Evolutionary conservation across 306 rosid species (phyloP).

Genomic region (Acacia acuminata): DNA sequence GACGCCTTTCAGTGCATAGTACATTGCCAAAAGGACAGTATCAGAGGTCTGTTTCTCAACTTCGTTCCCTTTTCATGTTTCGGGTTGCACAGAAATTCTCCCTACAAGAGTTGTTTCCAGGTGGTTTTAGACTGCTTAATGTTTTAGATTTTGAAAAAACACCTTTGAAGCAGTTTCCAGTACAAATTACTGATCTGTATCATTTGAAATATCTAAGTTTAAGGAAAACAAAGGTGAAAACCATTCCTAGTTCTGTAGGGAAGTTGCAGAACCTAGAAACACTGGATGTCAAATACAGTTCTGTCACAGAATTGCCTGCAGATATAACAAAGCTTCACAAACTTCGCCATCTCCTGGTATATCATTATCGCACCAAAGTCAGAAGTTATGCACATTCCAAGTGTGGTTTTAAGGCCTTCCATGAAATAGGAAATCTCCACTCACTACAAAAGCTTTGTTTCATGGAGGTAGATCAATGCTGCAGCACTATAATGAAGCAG

Average conservation of each 20-base stretch:
- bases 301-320: conserved; percentile 50
- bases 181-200: conserved; percentile 32
- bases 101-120: conserved; percentile 37
- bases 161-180: conserved; percentile 43
- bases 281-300: conserved; percentile 45
- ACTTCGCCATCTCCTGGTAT: conserved; percentile 56
- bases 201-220: conserved; percentile 49
- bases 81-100: conserved; percentile 38
- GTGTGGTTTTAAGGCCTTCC: conserved; percentile 37
- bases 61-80: conserved; percentile 63
- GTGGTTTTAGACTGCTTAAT: conserved; percentile 43
- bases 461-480: conserved; percentile 46
- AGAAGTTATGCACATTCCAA: conserved; percentile 38
- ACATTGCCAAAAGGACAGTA: conserved; percentile 39
- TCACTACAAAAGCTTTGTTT: conserved; percentile 59
- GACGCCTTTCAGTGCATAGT: conserved; percentile 50
- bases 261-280: conserved; percentile 54
- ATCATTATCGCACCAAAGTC: conserved; percentile 20
- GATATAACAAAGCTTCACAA: conserved; percentile 48
- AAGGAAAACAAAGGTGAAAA: conserved; percentile 45
- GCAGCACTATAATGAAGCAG: conserved; percentile 36
- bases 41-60: conserved; percentile 46
- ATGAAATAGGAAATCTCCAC: conserved; percentile 39
- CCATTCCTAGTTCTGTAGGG: conserved; percentile 45
- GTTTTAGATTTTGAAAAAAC: conserved; percentile 48